These are phyloP conservation scores for Sphagnum fallax DNA, from an alignment of 228 moss, liverwort and hornwort species.

Conservation along the genomic window DNA sequence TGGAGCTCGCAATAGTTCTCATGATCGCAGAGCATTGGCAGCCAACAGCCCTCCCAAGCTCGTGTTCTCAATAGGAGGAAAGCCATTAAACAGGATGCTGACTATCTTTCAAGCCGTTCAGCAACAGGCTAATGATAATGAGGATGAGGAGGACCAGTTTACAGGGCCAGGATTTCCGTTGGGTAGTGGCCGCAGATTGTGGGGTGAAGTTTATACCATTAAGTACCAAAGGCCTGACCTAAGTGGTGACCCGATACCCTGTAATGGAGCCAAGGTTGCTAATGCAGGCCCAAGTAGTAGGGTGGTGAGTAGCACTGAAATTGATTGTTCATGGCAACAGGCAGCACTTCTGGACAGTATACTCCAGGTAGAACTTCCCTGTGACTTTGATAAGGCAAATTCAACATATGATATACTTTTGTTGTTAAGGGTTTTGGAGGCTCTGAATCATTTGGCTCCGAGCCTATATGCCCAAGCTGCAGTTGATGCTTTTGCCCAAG, in stretches of 20 bases:
- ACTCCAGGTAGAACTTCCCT: constrained; percentile 76
- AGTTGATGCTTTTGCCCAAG: constrained; percentile 59
- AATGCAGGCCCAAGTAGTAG: constrained; percentile 36
- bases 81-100: constrained; percentile 57
- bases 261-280: constrained; percentile 24
- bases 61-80: constrained; percentile 75
- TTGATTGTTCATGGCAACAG: constrained; percentile 82
- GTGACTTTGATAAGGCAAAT: constrained; percentile 91
- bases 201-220: constrained; percentile 93
- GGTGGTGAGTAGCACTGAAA: constrained; percentile 23
- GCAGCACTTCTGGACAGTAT: constrained; percentile 80
- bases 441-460: constrained; percentile 72
- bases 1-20: constrained; percentile 33
- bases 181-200: constrained; percentile 78
- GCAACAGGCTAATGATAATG: constrained; percentile 67
- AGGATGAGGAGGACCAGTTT: constrained; percentile 90
- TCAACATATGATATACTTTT: constrained; percentile 75
- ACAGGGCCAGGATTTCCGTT: constrained; percentile 67
- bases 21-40: constrained; percentile 40
- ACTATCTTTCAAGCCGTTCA: constrained; percentile 98
- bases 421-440: constrained; percentile 83
- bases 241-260: constrained; percentile 36
- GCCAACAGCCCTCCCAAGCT: constrained; percentile 68
- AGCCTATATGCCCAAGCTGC: constrained; percentile 69
- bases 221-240: constrained; percentile 67